Conservation (phyloP, 495 filamentous ascomycete species). For the Apodospora peruviana region DNA sequence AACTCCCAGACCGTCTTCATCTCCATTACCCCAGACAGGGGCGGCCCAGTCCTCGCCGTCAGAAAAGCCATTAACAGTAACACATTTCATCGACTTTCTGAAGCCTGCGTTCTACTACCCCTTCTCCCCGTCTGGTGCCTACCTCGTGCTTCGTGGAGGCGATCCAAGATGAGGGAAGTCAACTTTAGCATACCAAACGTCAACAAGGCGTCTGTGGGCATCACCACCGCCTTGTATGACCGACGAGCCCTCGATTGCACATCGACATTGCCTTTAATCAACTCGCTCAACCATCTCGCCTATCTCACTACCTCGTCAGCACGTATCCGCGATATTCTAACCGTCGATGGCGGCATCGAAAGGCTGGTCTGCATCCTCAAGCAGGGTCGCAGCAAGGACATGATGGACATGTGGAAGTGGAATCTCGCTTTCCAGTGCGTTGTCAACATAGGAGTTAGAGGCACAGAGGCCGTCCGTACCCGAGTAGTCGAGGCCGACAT, state of each 20-base stretch:
- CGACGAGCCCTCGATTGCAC: conserved; percentile 96
- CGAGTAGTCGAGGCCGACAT: conserved; percentile 97
- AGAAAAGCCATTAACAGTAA: background rate
- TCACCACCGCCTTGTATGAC: conserved; percentile 97
- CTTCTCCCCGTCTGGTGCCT: conserved; percentile 28
- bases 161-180: conserved; percentile 85
- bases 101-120: background rate
- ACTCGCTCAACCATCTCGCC: conserved; percentile 95
- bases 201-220: conserved; percentile 99
- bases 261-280: conserved; percentile 93
- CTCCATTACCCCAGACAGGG: conserved; percentile 16
- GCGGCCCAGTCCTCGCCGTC: conserved; percentile 4
- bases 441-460: conserved; percentile 95
- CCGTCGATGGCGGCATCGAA: conserved; percentile 97
- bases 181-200: conserved; percentile 99
- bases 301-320: conserved; percentile 98
- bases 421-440: conserved; percentile 98
- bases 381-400: conserved; percentile 87
- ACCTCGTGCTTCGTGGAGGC: conserved; percentile 23
- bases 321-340: conserved; percentile 93
- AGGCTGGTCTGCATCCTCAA: conserved; percentile 95
- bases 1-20: conserved; percentile 21
- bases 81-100: conserved; percentile 1
- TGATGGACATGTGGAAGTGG: conserved; percentile 99
- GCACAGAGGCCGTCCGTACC: conserved; percentile 87